Conservation (phyloP, 2,329 filamentous ascomycete genomes). For the Tympanopsis confertula region DNA sequence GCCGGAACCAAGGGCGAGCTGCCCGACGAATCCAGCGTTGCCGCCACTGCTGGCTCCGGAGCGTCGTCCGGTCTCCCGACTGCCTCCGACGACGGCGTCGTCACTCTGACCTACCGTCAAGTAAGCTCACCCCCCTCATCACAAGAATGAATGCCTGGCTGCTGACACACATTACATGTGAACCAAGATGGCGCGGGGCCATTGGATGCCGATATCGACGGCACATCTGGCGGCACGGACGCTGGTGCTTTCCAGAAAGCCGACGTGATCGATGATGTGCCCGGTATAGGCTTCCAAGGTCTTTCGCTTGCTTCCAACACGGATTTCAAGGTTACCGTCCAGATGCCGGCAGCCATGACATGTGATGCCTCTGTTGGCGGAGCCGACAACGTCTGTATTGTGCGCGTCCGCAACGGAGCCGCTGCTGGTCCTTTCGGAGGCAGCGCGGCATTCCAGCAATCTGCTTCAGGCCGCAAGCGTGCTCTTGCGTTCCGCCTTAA, state of each 20-base stretch:
- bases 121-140: not conserved
- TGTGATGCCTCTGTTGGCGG: slow-evolving; percentile 48
- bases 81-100: slow-evolving; percentile 42
- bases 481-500: slow-evolving; percentile 39
- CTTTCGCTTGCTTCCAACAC: slow-evolving; percentile 46
- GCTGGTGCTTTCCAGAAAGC: slow-evolving; percentile 46
- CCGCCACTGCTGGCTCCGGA: slow-evolving; percentile 40
- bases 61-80: slow-evolving; percentile 45
- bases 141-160: not conserved
- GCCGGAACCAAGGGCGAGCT: slow-evolving; percentile 23
- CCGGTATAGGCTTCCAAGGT: slow-evolving; percentile 42
- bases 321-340: slow-evolving; percentile 52
- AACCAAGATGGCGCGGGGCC: slow-evolving; percentile 62
- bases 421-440: slow-evolving; percentile 57
- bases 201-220: slow-evolving; percentile 46
- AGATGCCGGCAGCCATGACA: slow-evolving; percentile 58
- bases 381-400: slow-evolving; percentile 51
- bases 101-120: slow-evolving; percentile 56
- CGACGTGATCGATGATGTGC: slow-evolving; percentile 46
- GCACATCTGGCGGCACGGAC: slow-evolving; percentile 51
- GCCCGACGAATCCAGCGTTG: slow-evolving; percentile 41
- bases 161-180: slow-evolving; percentile 20
- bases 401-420: slow-evolving; percentile 50
- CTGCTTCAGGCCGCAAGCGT: slow-evolving; percentile 43
- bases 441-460: slow-evolving; percentile 54